phyloP scores from a whole-genome alignment of 2,329 filamentous ascomycete species.

The Colletotrichum sansevieriae region DNA sequence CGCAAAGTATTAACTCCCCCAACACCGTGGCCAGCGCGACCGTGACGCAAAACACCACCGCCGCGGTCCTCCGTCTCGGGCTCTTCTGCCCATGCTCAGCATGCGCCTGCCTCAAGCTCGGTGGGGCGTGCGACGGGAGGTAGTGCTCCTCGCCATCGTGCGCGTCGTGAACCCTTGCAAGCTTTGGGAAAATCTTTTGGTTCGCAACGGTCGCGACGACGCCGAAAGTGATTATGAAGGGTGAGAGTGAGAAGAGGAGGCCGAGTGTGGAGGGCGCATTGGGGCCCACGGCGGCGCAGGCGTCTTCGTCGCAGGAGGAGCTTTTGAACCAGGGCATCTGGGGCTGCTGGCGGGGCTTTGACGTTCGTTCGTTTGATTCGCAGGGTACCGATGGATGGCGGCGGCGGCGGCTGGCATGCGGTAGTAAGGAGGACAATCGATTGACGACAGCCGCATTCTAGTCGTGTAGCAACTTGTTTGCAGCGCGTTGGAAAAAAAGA shows the following conservation, averaged over 20 bases:
- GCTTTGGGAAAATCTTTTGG: constrained; percentile 78
- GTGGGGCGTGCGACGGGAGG: constrained; percentile 72
- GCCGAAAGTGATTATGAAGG: constrained; percentile 79
- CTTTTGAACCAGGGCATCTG: constrained; percentile 45
- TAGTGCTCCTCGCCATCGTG: constrained; percentile 72
- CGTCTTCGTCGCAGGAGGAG: constrained; percentile 69
- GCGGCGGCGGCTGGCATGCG: neutral
- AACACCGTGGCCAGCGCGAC: constrained; percentile 83
- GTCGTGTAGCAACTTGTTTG: neutral
- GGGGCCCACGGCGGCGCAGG: constrained; percentile 63
- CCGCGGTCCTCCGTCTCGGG: constrained; percentile 64
- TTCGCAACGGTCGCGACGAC: constrained; percentile 73
- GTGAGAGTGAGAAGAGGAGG: constrained; percentile 71
- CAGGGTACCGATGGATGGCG: constrained; percentile 15
- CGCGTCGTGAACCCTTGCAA: constrained; percentile 67
- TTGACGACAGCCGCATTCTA: constrained; percentile 22
- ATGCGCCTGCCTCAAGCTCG: constrained; percentile 69
- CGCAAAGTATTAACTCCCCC: constrained; percentile 84
- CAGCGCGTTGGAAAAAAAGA: neutral
- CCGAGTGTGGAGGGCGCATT: constrained; percentile 55
- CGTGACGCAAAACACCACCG: constrained; percentile 79
- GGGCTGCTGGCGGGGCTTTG: constrained; percentile 28
- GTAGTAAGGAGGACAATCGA: neutral
- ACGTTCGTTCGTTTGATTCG: constrained; percentile 20
- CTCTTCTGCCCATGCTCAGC: constrained; percentile 69